Conservation (phyloP, 305 asterid genomes). For the Fraxinus floribunda region DNA sequence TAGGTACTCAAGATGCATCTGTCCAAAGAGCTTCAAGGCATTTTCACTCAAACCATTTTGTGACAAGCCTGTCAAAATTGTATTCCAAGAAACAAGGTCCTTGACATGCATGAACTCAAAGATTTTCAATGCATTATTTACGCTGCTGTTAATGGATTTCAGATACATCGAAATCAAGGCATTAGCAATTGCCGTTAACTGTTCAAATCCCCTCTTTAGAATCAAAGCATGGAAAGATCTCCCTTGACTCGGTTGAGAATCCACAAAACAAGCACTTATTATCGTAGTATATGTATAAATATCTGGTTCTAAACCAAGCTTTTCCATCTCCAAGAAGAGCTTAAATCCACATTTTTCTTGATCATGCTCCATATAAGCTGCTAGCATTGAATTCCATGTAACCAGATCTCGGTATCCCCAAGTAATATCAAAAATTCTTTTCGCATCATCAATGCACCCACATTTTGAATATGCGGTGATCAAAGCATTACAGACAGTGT, state of each 20-base stretch:
- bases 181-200: conserved; percentile 52
- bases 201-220: conserved; percentile 64
- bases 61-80: conserved; percentile 72
- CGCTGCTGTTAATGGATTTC: conserved; percentile 38
- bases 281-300: conserved; percentile 61
- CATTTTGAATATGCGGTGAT: conserved; percentile 67
- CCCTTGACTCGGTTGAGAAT: conserved; percentile 39
- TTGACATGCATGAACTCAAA: conserved; percentile 41
- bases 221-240: conserved; percentile 65
- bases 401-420: conserved; percentile 54
- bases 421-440: conserved; percentile 48
- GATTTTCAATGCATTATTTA: conserved; percentile 50
- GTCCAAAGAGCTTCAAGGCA: conserved; percentile 51
- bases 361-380: conserved; percentile 53
- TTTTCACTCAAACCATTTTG: conserved; percentile 65
- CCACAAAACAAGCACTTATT: conserved; percentile 53
- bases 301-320: conserved; percentile 50
- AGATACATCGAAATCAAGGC: conserved; percentile 66
- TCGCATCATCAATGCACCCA: conserved; percentile 51
- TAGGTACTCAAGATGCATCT: conserved; percentile 47
- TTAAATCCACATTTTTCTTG: conserved; percentile 42
- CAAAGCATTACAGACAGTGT: conserved; percentile 63
- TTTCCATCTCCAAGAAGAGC: conserved; percentile 61
- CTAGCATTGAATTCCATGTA: conserved; percentile 80
- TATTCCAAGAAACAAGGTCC: conserved; percentile 74